Evolutionary conservation across 768 basidiomycete genomes (phyloP).

Genomic region (Psilocybe tampanensis): DNA sequence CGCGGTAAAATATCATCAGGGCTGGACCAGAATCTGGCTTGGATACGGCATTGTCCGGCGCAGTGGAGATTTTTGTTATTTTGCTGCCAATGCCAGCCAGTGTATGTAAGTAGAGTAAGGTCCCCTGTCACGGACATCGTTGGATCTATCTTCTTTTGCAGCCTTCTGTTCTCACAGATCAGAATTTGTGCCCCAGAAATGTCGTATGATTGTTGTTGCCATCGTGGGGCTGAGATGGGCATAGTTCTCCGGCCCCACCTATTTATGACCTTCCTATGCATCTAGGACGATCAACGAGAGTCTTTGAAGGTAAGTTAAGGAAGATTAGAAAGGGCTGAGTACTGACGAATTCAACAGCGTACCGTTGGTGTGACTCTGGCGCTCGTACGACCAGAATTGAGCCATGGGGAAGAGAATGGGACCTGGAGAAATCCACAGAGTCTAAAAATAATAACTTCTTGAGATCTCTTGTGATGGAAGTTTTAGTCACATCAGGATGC

Average conservation of each 20-base stretch:
- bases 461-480: background rate
- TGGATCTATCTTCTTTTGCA: background rate
- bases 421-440: too few relatives aligned
- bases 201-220: background rate
- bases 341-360: background rate
- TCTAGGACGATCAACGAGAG: too few relatives aligned
- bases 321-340: background rate
- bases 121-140: background rate
- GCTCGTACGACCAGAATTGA: background rate
- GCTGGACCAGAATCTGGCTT: too few relatives aligned
- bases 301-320: too few relatives aligned
- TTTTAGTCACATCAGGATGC: background rate
- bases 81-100: too few relatives aligned
- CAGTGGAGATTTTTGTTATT: too few relatives aligned
- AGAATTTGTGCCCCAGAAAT: slow-evolving; percentile 2
- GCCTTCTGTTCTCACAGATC: background rate
- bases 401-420: background rate
- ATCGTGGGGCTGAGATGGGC: background rate
- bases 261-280: background rate
- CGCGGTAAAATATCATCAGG: too few relatives aligned
- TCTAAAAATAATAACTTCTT: background rate
- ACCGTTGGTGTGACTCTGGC: background rate
- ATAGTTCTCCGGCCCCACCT: background rate
- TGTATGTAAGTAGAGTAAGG: background rate
- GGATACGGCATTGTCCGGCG: too few relatives aligned